Percentiles rank a stretch among this genome's conserved stretches.
Evolutionary conservation across 2,329 filamentous ascomycete genomes (phyloP).

Genomic region (Pseudogymnoascus sp.): DNA sequence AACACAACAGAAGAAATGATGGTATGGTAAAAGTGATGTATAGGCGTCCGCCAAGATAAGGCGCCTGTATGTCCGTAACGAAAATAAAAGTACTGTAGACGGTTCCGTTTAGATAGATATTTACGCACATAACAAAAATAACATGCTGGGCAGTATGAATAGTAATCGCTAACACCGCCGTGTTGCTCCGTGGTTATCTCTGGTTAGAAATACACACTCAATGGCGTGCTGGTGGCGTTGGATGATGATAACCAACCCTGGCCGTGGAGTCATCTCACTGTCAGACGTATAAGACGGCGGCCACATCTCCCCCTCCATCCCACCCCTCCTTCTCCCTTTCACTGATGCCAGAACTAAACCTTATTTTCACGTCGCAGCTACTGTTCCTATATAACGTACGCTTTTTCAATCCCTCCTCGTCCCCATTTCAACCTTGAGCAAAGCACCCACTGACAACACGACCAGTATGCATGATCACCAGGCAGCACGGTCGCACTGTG

Average conservation of each 20-base stretch:
- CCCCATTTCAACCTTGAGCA: background rate
- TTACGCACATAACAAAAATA: background rate
- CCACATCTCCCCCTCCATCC: background rate
- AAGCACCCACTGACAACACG: background rate
- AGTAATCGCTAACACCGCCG: background rate
- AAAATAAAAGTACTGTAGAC: conserved; percentile 4
- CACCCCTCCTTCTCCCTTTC: background rate
- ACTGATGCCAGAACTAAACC: background rate
- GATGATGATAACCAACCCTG: background rate
- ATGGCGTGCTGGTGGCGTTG: background rate
- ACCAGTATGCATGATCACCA: background rate
- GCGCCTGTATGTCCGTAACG: background rate
- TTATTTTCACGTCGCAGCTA: background rate
- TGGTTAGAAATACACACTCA: background rate
- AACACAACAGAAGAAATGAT: background rate
- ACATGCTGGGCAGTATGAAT: background rate
- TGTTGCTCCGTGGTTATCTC: background rate
- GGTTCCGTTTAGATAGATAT: background rate
- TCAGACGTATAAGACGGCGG: background rate
- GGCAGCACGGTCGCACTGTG: background rate
- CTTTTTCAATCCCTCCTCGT: background rate
- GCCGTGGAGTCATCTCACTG: background rate
- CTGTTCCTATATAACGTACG: background rate
- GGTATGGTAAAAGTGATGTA: background rate
- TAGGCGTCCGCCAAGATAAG: background rate